phyloP scores from a whole-genome alignment of 2,329 filamentous ascomycete genomes.

The Cyphellophora europaea region DNA sequence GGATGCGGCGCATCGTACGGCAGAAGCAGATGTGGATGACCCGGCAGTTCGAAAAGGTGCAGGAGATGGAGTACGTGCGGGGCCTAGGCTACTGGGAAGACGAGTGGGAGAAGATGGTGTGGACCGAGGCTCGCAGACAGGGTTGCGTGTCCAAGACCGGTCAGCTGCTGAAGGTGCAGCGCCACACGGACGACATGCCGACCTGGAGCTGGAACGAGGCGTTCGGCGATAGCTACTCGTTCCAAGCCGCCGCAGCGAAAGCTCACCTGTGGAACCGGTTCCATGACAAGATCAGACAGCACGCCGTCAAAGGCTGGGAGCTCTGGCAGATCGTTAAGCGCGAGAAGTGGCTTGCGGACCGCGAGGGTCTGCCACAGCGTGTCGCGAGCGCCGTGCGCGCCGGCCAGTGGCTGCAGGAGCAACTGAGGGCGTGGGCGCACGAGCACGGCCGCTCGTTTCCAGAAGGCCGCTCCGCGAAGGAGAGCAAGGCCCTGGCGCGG shows the following conservation, averaged over 20 bases:
- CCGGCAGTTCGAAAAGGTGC: slow-evolving; percentile 24
- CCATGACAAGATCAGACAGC: slow-evolving; percentile 1
- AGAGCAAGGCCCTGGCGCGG: background rate
- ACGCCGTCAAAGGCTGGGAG: slow-evolving; percentile 7
- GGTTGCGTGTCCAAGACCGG: background rate
- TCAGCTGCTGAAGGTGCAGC: background rate
- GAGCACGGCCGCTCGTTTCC: background rate
- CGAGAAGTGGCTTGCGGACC: slow-evolving; percentile 12
- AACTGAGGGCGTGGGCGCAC: background rate
- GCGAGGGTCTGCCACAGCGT: slow-evolving; percentile 5
- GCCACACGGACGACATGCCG: background rate
- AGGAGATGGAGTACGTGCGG: slow-evolving; percentile 22
- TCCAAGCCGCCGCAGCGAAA: background rate
- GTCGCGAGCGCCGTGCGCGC: background rate
- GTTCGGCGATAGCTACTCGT: background rate
- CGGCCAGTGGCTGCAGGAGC: background rate
- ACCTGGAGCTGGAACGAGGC: background rate
- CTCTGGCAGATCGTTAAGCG: slow-evolving; percentile 9
- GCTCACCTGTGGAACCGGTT: too few species aligned
- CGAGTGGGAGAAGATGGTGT: slow-evolving; percentile 28
- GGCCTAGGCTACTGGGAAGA: slow-evolving; percentile 31
- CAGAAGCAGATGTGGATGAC: slow-evolving; percentile 26
- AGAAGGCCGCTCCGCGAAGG: background rate
- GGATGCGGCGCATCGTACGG: slow-evolving; percentile 27
- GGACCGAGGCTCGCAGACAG: background rate